Evolutionary conservation across 345 rosid genomes (phyloP).

Genomic region (Kernera saxatilis): DNA sequence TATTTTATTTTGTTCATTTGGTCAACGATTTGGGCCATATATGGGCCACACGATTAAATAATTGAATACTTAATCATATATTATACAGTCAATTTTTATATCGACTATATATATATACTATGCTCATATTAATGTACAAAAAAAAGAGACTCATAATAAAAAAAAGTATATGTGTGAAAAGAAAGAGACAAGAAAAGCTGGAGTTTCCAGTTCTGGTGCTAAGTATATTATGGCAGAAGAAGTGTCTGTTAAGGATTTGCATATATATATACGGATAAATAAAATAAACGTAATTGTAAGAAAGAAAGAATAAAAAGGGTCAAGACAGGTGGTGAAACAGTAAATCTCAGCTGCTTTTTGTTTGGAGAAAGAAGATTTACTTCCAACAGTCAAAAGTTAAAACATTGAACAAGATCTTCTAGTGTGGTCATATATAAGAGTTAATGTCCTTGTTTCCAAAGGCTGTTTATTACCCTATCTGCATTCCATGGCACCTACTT

Average conservation of each 20-base stretch:
- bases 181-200: constrained; percentile 25
- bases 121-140: neutral
- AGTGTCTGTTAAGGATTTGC: constrained; percentile 20
- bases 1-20: neutral
- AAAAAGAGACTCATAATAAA: too few relatives aligned
- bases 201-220: constrained; percentile 10
- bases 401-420: constrained; percentile 21
- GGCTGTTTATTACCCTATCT: constrained; percentile 20
- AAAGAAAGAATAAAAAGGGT: constrained; percentile 2
- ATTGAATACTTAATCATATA: neutral
- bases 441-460: constrained; percentile 14
- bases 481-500: constrained; percentile 1
- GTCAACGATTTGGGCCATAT: neutral
- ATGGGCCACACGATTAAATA: neutral
- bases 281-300: neutral
- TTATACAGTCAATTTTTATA: neutral
- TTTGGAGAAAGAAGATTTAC: constrained; percentile 11
- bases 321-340: constrained; percentile 21
- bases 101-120: neutral
- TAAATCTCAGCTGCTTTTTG: constrained; percentile 9
- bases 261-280: neutral
- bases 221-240: constrained; percentile 13
- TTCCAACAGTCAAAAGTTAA: constrained; percentile 18
- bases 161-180: neutral
- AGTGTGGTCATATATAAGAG: constrained; percentile 11